Evolutionary conservation across 176 grass and related monocot genomes (phyloP).

Genomic region (Neostapfia colusana): DNA sequence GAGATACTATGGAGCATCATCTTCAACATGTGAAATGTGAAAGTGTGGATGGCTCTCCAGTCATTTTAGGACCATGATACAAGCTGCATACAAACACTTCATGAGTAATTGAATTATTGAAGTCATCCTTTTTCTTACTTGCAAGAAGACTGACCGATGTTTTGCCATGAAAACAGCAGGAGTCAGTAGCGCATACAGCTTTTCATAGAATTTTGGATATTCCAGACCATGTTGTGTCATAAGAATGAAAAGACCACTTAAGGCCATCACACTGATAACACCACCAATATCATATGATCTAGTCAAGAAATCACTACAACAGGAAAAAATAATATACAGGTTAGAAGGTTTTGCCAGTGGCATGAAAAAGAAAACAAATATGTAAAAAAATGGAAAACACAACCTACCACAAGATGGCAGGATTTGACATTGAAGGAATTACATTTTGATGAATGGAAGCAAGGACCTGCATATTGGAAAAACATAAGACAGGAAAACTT

Average conservation of each 20-base stretch:
- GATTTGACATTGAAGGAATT: constrained; percentile 91
- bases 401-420: constrained; percentile 78
- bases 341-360: background rate
- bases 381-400: constrained; percentile 16
- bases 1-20: background rate
- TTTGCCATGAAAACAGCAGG: constrained; percentile 89
- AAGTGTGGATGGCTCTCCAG: background rate
- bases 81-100: background rate
- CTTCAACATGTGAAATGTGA: background rate
- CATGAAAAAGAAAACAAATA: constrained; percentile 7
- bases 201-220: constrained; percentile 94
- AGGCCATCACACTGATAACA: constrained; percentile 94
- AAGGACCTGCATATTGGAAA: constrained; percentile 64
- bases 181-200: constrained; percentile 81
- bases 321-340: constrained; percentile 12
- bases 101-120: background rate
- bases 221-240: constrained; percentile 95
- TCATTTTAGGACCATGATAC: background rate
- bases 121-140: constrained; percentile 56
- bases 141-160: constrained; percentile 84
- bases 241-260: constrained; percentile 93
- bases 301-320: constrained; percentile 94
- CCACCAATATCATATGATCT: constrained; percentile 97
- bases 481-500: constrained; percentile 19
- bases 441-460: constrained; percentile 82